These are phyloP conservation scores for Fusarium sororula DNA, from an alignment of 2,329 filamentous ascomycete genomes.

Conservation along the genomic window DNA sequence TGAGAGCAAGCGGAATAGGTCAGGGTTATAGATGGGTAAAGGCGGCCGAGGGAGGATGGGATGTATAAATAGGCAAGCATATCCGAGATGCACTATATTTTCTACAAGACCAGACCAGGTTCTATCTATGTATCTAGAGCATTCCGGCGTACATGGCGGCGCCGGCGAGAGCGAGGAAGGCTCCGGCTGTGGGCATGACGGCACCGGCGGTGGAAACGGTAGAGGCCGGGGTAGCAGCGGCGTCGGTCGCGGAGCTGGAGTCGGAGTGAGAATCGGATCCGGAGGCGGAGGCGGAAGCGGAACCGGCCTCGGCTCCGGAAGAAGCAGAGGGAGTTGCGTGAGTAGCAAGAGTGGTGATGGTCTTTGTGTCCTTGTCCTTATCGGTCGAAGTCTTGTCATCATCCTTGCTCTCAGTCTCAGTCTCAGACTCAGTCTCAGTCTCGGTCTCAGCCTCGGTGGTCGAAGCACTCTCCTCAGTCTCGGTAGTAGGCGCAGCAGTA, in stretches of 20 bases:
- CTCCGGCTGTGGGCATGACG: conserved; percentile 38
- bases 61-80: conserved; percentile 1
- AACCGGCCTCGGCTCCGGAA: conserved; percentile 18
- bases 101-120: neutral
- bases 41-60: conserved; percentile 12
- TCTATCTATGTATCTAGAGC: conserved; percentile 24
- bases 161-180: conserved; percentile 43
- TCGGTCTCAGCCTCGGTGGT: conserved; percentile 13
- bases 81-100: neutral
- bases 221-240: conserved; percentile 26
- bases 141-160: conserved; percentile 43
- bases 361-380: conserved; percentile 15
- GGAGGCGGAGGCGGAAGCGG: conserved; percentile 15
- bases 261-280: conserved; percentile 14
- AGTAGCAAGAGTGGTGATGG: conserved; percentile 18
- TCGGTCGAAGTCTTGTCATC: conserved; percentile 1
- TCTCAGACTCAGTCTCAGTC: neutral
- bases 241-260: conserved; percentile 25
- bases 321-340: conserved; percentile 15
- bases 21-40: conserved; percentile 24
- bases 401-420: conserved; percentile 1
- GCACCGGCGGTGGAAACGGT: conserved; percentile 37
- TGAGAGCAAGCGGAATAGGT: conserved; percentile 1
- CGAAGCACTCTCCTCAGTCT: conserved; percentile 3
- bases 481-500: conserved; percentile 30